These are phyloP conservation scores for Nicotiana paniculata DNA, from an alignment of 257 asterid species.

Conservation along the genomic window DNA sequence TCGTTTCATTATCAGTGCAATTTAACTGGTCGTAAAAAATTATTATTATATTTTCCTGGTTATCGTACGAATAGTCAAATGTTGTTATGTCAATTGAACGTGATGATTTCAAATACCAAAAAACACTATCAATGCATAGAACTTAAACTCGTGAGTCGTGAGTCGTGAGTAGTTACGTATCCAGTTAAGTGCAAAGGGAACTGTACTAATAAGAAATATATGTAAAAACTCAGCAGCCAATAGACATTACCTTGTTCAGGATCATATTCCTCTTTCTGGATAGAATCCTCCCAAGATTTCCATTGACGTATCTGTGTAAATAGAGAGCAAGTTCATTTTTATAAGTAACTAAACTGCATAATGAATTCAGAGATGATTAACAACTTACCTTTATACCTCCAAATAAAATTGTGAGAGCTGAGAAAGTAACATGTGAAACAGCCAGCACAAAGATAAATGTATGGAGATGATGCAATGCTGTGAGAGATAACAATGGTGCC, in stretches of 20 bases:
- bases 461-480: constrained; percentile 43
- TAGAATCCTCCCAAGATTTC: constrained; percentile 34
- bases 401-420: constrained; percentile 30
- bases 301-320: constrained; percentile 28
- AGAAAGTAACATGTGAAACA: constrained; percentile 28
- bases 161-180: not conserved
- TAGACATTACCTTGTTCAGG: constrained; percentile 15
- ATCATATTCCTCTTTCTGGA: constrained; percentile 19
- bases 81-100: not conserved
- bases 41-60: not conserved
- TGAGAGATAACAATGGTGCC: constrained; percentile 33
- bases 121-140: not conserved
- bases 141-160: not conserved
- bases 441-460: constrained; percentile 32
- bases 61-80: not conserved
- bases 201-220: not conserved
- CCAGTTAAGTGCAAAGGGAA: not conserved
- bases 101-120: not conserved
- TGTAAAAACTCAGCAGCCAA: not conserved
- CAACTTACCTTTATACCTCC: constrained; percentile 28
- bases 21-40: too few species aligned
- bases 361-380: not conserved
- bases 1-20: not conserved
- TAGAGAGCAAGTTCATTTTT: not conserved
- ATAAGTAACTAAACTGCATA: not conserved